phyloP scores from a whole-genome alignment of 352 stramenopile species.

The Phytophthora foliorum region DNA sequence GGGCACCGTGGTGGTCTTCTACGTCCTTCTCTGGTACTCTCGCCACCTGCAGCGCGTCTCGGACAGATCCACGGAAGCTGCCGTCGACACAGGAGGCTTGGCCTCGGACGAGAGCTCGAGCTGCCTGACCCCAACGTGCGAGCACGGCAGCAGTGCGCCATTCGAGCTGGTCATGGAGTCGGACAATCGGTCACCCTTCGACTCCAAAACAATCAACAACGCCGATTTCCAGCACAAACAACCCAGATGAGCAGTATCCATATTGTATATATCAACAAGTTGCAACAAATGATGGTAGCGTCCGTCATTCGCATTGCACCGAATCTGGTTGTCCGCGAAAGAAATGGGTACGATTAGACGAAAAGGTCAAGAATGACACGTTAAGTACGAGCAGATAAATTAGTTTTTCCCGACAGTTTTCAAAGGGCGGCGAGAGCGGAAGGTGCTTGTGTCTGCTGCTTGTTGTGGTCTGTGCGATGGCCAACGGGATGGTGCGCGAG shows the following conservation, averaged over 20 bases:
- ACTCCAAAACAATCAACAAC: slow-evolving; percentile 27
- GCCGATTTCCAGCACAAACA: slow-evolving; percentile 24
- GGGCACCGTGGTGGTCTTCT: slow-evolving; percentile 54
- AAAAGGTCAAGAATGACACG: slow-evolving; percentile 3
- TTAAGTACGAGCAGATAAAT: slow-evolving; percentile 45
- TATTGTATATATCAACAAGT: slow-evolving; percentile 18
- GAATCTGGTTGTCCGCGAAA: slow-evolving; percentile 16
- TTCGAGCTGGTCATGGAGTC: slow-evolving; percentile 63
- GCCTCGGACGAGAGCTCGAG: slow-evolving; percentile 40
- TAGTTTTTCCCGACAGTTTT: slow-evolving; percentile 29
- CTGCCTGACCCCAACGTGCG: slow-evolving; percentile 35
- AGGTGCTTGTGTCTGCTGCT: slow-evolving; percentile 2
- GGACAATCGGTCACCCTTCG: slow-evolving; percentile 18
- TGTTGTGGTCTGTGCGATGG: slow-evolving; percentile 36
- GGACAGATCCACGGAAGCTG: slow-evolving; percentile 30
- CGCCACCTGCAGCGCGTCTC: slow-evolving; percentile 44
- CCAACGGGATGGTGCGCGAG: slow-evolving; percentile 73
- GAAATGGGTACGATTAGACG: slow-evolving; percentile 25
- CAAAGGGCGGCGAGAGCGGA: slow-evolving; percentile 13
- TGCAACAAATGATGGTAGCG: not conserved
- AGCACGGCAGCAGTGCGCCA: slow-evolving; percentile 39
- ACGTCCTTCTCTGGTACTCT: slow-evolving; percentile 48
- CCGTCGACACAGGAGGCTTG: slow-evolving; percentile 26
- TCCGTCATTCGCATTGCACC: not conserved
- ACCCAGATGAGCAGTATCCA: slow-evolving; percentile 14